A percentile compares a stretch with the other conserved stretches of the same genome.
Evolutionary conservation across 208 protist genomes (phyloP).

Genomic region (Trypanosoma conorhini): DNA sequence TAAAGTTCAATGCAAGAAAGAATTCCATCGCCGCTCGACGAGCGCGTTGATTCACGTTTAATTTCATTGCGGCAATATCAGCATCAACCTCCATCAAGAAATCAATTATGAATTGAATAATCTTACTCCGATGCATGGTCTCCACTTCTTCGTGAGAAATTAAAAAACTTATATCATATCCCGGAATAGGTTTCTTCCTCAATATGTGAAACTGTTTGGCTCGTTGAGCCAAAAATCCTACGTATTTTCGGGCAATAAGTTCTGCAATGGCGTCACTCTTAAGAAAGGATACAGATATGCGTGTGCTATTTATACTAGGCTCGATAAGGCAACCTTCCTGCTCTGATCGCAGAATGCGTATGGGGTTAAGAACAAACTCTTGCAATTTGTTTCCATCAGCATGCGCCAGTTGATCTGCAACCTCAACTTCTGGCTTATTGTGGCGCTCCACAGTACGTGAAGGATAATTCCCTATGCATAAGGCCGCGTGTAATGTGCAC

Average conservation of each 20-base stretch:
- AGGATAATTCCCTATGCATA: conserved; percentile 96
- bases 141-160: conserved; percentile 97
- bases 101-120: conserved; percentile 97
- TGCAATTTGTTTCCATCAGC: conserved; percentile 4
- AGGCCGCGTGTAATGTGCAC: conserved; percentile 91
- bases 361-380: conserved; percentile 90
- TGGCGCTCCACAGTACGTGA: conserved; percentile 97
- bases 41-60: conserved; percentile 53
- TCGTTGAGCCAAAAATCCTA: conserved; percentile 93
- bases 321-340: conserved; percentile 94
- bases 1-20: conserved; percentile 31
- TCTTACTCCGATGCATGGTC: conserved; percentile 92
- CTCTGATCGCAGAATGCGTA: conserved; percentile 66
- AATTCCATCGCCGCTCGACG: conserved; percentile 43
- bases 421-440: conserved; percentile 98
- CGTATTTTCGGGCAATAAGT: conserved; percentile 94
- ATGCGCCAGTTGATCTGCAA: conserved; percentile 17
- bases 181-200: conserved; percentile 90
- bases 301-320: conserved; percentile 95
- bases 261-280: conserved; percentile 95
- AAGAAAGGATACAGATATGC: conserved; percentile 92
- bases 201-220: conserved; percentile 96
- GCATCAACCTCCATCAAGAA: conserved; percentile 97
- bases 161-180: conserved; percentile 97
- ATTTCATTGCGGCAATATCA: conserved; percentile 95